Conservation (phyloP, 2,329 filamentous ascomycete genomes). For the Talaromyces amestolkiae region DNA sequence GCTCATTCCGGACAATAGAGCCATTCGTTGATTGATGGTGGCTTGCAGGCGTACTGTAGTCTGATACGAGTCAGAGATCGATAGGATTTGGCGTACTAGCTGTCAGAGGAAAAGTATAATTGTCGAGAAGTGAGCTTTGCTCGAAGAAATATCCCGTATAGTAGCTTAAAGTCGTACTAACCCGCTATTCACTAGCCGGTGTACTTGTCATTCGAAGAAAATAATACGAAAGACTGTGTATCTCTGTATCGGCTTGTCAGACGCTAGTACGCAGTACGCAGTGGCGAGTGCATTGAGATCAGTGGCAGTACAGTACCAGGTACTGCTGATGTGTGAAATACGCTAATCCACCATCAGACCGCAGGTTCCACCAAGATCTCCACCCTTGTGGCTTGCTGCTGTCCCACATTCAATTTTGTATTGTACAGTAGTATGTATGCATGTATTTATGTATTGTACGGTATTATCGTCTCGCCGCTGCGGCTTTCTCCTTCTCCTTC, state of each 20-base stretch:
- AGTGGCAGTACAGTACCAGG: neutral
- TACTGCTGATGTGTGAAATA: neutral
- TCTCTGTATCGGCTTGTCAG: neutral
- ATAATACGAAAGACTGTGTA: neutral
- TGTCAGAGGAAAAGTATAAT: neutral
- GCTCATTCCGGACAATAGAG: neutral
- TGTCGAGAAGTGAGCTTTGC: neutral
- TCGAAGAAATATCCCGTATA: neutral
- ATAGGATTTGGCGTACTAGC: neutral
- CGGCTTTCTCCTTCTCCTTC: neutral
- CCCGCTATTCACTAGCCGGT: neutral
- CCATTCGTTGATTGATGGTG: neutral
- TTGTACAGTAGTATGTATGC: neutral
- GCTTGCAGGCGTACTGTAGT: neutral
- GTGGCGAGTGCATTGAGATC: neutral
- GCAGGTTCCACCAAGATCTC: neutral
- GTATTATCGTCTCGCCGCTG: neutral
- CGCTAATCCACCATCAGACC: neutral
- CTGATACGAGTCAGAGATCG: neutral
- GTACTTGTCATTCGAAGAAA: neutral
- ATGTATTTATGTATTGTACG: neutral
- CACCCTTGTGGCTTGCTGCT: neutral
- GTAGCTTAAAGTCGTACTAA: neutral
- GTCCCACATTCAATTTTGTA: neutral
- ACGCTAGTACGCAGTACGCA: neutral